Conservation (phyloP, 257 asterid genomes). For the Salvia miltiorrhiza region DNA sequence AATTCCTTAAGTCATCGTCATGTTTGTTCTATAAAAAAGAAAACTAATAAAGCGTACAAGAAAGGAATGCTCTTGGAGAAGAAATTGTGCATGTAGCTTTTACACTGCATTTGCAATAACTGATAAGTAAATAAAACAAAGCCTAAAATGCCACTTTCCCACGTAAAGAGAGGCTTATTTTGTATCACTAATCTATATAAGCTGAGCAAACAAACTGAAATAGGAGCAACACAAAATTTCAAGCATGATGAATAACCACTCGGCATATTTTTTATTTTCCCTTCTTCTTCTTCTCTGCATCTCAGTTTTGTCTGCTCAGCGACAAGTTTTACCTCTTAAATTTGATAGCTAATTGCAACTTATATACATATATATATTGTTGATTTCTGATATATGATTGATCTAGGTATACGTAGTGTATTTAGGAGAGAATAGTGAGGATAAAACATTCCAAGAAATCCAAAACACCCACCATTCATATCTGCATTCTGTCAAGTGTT, state of each 20-base stretch:
- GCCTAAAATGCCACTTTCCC: not conserved
- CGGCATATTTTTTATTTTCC: not conserved
- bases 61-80: not conserved
- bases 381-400: not conserved
- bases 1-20: not conserved
- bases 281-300: not conserved
- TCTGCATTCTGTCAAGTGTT: constrained; percentile 30
- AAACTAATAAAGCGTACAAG: not conserved
- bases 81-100: not conserved
- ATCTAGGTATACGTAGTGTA: constrained; percentile 36
- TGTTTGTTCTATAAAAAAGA: not conserved
- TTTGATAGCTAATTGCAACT: not conserved
- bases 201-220: not conserved
- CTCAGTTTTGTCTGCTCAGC: not conserved
- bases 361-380: too few species aligned
- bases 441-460: constrained; percentile 30
- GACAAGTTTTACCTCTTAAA: not conserved
- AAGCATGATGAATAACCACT: constrained; percentile 3
- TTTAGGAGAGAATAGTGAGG: constrained; percentile 41
- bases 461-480: constrained; percentile 31
- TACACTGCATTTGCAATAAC: not conserved
- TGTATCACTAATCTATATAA: not conserved
- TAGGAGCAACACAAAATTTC: not conserved
- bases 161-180: not conserved
- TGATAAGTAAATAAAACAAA: not conserved